A percentile compares a stretch with the other conserved stretches of the same genome.
Evolutionary conservation across 441 rosid genomes (phyloP).

Genomic region (Flueggea neowawraea): DNA sequence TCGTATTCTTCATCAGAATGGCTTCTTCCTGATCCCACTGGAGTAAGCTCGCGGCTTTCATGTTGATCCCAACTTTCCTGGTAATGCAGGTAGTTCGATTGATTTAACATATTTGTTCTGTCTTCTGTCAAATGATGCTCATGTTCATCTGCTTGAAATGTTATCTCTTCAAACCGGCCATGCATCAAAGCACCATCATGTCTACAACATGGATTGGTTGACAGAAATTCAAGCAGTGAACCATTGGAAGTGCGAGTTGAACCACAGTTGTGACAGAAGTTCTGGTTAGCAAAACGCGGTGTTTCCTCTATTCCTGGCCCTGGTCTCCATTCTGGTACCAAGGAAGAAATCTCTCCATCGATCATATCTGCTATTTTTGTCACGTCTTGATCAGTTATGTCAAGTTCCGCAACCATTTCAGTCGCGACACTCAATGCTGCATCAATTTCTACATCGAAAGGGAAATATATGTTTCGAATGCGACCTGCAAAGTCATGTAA

Average conservation of each 20-base stretch:
- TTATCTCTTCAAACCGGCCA: conserved; percentile 83
- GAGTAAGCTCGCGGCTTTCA: conserved; percentile 71
- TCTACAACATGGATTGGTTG: conserved; percentile 47
- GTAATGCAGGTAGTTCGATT: conserved; percentile 33
- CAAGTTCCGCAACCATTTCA: conserved; percentile 80
- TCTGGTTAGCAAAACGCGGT: conserved; percentile 38
- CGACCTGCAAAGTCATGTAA: conserved; percentile 35
- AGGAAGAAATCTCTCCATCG: conserved; percentile 42
- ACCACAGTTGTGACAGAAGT: conserved; percentile 56
- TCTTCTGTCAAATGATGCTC: conserved; percentile 29
- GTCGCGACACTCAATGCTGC: conserved; percentile 51
- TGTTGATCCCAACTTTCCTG: conserved; percentile 73
- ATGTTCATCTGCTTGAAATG: conserved; percentile 46
- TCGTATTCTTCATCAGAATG: conserved; percentile 76
- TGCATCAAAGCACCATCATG: conserved; percentile 74
- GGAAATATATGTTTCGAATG: conserved; percentile 52
- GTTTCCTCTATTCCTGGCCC: conserved; percentile 73
- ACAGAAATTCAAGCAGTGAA: conserved; percentile 47
- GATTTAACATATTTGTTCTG: conserved; percentile 24
- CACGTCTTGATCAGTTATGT: conserved; percentile 49
- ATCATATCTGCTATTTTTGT: conserved; percentile 61
- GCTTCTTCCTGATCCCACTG: conserved; percentile 59
- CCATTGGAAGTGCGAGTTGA: conserved; percentile 68
- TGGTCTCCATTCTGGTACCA: conserved; percentile 46
- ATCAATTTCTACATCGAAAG: conserved; percentile 56